These are phyloP conservation scores for Boletus smithii DNA, from an alignment of 1,284 basidiomycete genomes.

Conservation along the genomic window DNA sequence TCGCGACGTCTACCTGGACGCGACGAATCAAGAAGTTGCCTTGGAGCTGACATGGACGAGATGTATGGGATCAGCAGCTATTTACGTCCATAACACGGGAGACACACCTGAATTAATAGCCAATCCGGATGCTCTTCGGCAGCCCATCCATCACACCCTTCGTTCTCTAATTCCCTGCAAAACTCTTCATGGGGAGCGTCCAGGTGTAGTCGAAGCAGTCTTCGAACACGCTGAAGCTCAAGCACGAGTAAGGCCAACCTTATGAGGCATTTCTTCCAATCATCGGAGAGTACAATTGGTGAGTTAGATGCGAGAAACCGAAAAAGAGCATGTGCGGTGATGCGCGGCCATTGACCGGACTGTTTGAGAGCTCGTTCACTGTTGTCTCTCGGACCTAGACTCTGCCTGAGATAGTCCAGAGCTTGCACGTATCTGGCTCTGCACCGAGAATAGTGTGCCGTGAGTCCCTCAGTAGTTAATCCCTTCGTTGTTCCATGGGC, in stretches of 20 bases:
- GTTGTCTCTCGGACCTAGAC: slow-evolving; percentile 11
- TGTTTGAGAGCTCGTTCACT: slow-evolving; percentile 16
- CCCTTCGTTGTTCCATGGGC: not conserved
- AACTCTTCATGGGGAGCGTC: slow-evolving; percentile 29
- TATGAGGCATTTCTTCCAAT: slow-evolving; percentile 32
- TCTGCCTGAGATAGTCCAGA: slow-evolving; percentile 9
- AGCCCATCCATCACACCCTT: slow-evolving; percentile 15
- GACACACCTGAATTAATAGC: slow-evolving; percentile 45
- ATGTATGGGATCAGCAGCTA: not conserved
- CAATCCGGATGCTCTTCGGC: slow-evolving; percentile 37
- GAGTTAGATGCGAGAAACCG: slow-evolving; percentile 21
- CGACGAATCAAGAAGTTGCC: slow-evolving; percentile 40
- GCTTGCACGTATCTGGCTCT: not conserved
- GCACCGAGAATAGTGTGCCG: slow-evolving; percentile 9
- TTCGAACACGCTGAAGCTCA: slow-evolving; percentile 33
- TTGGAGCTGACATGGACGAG: slow-evolving; percentile 37
- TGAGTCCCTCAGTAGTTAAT: slow-evolving; percentile 11
- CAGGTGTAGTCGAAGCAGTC: slow-evolving; percentile 12
- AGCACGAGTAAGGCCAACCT: slow-evolving; percentile 30
- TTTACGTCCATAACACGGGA: not conserved
- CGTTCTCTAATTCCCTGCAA: slow-evolving; percentile 36
- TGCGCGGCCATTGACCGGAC: slow-evolving; percentile 31
- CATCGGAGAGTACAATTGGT: not conserved
- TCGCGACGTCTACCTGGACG: slow-evolving; percentile 41
- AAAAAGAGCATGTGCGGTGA: slow-evolving; percentile 29